Evolutionary conservation across 2,329 filamentous ascomycete species (phyloP), one percentile per base, ranked within the genome.

Genomic region (Xylariaceae sp.): DNA sequence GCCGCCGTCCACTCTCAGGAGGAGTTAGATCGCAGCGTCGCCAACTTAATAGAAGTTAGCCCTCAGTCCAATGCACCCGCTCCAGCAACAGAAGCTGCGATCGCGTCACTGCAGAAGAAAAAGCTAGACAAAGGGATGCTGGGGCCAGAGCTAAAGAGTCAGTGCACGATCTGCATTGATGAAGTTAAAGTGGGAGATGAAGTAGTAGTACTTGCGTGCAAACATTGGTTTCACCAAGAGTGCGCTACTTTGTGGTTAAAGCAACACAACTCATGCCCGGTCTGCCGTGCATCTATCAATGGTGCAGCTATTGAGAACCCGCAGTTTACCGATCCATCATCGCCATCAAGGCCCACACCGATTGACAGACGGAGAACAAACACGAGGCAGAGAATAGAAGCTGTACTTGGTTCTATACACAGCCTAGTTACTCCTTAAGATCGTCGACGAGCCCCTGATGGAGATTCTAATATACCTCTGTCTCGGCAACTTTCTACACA

Each of bases 91-190:
- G 82, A 87, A 58, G 82, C 83, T 41, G 90, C 91, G 0, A 93
- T 99, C 52, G 81, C 83, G 23, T 82, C 84, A 3, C 77, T 99
- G 4, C 85, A 90, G 7, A 89, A 88, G 65, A 89, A 87, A 64
- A 84, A 84, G 39, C 79, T 95, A 2, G 85, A 91, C 47, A 78
- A 83, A 55, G 82, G 87, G 37, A 88, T 96, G 83, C 78, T 96
- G 5, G 82, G 80, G 1, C 71, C 77, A 0, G 84, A 86, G 51
- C 83, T 82, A 6, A 90, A 89, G 56, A 88, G 87, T 36, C 93
- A 97, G 69, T 99, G 95, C 73, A 93, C 91, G 29, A 96, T 99
- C 56, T 99, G 95, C 75, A 96, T 98, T 79, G 92, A 97, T 53
- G 85, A 90, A 24, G 88, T 96, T 60, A 81, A 85, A 23, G 70